These are phyloP conservation scores for Amanita subjunquillea DNA, from an alignment of 768 basidiomycete genomes.

Conservation along the genomic window DNA sequence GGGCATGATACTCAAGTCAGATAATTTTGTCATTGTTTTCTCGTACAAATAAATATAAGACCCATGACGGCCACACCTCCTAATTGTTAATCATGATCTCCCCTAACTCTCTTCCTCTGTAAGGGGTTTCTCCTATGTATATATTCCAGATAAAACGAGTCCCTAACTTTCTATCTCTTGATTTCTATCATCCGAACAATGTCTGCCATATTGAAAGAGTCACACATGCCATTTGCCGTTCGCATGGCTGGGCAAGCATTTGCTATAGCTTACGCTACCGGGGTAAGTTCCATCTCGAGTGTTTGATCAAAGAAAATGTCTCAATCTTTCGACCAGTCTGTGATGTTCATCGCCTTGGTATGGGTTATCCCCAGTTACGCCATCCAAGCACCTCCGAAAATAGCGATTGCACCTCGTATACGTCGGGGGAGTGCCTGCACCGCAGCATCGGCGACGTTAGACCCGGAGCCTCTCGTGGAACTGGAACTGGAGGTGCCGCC, in stretches of 20 bases:
- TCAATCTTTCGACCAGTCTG: neutral
- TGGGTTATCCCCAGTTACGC: constrained; percentile 1
- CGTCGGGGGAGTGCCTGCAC: neutral
- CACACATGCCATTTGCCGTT: neutral
- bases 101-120: neutral
- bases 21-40: no score
- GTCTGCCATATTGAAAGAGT: neutral
- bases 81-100: neutral
- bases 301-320: neutral
- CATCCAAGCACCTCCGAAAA: neutral
- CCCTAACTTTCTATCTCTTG: neutral
- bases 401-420: neutral
- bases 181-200: neutral
- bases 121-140: neutral
- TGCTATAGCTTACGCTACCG: neutral
- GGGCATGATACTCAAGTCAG: no score
- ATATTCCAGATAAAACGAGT: neutral
- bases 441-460: neutral
- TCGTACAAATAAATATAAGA: no score
- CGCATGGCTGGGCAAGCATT: neutral
- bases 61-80: neutral
- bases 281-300: neutral
- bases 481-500: neutral
- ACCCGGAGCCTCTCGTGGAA: neutral
- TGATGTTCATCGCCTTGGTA: neutral